Evolutionary conservation across 805 yeast species (phyloP).

Genomic region (Candida adriatica): DNA sequence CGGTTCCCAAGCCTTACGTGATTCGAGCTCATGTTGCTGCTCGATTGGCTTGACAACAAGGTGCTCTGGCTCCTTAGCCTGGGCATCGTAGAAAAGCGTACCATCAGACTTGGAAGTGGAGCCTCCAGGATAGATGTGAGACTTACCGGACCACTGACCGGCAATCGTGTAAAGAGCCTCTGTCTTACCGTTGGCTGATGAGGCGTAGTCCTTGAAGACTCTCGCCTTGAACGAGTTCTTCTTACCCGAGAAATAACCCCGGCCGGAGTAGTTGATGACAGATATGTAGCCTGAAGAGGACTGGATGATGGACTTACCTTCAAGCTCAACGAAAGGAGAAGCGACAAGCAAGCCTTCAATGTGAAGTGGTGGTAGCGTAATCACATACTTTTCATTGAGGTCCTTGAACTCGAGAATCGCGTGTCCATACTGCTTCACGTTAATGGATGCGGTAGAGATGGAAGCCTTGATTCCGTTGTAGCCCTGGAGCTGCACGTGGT

Average conservation of each 20-base stretch:
- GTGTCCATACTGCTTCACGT: constrained; percentile 90
- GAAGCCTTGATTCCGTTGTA: constrained; percentile 85
- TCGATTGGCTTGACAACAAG: constrained; percentile 74
- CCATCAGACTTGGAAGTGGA: constrained; percentile 38
- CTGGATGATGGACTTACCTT: constrained; percentile 81
- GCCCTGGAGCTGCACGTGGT: constrained; percentile 71
- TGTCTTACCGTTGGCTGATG: constrained; percentile 41
- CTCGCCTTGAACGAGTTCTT: constrained; percentile 89
- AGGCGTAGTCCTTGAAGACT: constrained; percentile 47
- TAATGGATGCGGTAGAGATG: constrained; percentile 69
- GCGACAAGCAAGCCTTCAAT: constrained; percentile 90
- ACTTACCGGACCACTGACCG: constrained; percentile 90
- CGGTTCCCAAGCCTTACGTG: constrained; percentile 82
- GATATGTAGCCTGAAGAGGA: constrained; percentile 72
- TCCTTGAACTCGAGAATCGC: constrained; percentile 63
- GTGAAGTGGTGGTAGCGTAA: constrained; percentile 92
- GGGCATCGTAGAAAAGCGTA: constrained; percentile 59
- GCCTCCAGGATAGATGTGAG: constrained; percentile 55
- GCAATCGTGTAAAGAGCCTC: constrained; percentile 70
- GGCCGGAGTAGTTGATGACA: constrained; percentile 75
- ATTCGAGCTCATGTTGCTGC: constrained; percentile 73
- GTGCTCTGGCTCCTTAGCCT: constrained; percentile 40
- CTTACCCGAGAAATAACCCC: constrained; percentile 94
- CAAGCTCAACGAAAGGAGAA: constrained; percentile 91
- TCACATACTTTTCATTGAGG: constrained; percentile 59